Percentiles rank a stretch among this genome's conserved stretches.
Evolutionary conservation across 2,329 filamentous ascomycete genomes (phyloP).

Genomic region (Diplodia corticola): DNA sequence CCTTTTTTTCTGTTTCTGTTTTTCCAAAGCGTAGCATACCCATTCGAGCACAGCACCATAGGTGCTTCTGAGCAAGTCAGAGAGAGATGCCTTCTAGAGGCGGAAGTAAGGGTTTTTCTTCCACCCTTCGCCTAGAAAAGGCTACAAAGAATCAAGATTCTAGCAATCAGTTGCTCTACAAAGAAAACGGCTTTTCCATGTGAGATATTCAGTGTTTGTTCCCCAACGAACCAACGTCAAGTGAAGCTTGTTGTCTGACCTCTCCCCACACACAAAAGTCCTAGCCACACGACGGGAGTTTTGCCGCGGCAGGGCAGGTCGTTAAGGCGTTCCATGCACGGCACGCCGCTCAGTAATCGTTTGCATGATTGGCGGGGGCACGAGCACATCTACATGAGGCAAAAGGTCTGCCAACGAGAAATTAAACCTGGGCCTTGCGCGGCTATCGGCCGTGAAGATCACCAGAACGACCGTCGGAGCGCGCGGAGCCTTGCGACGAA

Average conservation of each 20-base stretch:
- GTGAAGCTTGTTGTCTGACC: neutral
- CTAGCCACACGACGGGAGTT: neutral
- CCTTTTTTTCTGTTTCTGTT: neutral
- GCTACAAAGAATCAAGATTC: neutral
- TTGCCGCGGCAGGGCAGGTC: neutral
- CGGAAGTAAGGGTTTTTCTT: neutral
- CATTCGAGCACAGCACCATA: neutral
- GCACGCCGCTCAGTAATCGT: no score
- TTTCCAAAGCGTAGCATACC: neutral
- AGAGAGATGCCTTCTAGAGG: neutral
- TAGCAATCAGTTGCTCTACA: neutral
- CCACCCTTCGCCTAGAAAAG: no score
- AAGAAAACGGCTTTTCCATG: neutral
- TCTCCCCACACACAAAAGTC: neutral
- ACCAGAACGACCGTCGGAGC: neutral
- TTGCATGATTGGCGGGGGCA: neutral
- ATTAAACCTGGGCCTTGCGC: neutral
- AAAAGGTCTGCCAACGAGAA: neutral
- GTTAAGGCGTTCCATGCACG: neutral
- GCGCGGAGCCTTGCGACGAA: neutral
- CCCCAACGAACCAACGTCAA: neutral
- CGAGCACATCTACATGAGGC: neutral
- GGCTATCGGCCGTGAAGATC: neutral
- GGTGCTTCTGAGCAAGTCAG: neutral
- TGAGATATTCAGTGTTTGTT: neutral